phyloP scores from a whole-genome alignment of 1,139 yeast species.

The Wickerhamomyces sp. region DNA sequence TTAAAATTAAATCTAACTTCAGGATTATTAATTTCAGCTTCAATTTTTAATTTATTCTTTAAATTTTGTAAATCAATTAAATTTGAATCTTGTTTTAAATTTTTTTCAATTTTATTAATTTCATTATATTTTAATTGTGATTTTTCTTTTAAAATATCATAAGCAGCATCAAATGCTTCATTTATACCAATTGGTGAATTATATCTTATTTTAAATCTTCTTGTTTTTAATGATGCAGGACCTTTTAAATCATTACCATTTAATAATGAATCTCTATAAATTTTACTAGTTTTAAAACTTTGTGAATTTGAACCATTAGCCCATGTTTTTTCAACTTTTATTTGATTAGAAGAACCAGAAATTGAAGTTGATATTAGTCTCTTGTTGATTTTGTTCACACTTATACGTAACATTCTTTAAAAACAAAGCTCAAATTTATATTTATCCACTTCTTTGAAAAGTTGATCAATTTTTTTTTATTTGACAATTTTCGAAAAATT shows the following conservation, averaged over 20 bases:
- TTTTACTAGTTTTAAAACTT: constrained; percentile 14
- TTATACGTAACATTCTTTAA: constrained; percentile 20
- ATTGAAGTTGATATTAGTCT: constrained; percentile 17
- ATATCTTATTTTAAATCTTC: constrained; percentile 47
- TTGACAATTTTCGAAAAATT: constrained; percentile 1
- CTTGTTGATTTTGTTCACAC: constrained; percentile 11
- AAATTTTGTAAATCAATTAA: constrained; percentile 27
- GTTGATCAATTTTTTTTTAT: not conserved
- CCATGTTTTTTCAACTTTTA: constrained; percentile 10
- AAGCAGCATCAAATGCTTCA: constrained; percentile 68
- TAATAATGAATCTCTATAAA: constrained; percentile 18
- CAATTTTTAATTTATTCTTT: constrained; percentile 30
- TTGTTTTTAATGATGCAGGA: constrained; percentile 22
- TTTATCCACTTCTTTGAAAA: not conserved
- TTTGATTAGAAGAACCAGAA: not conserved
- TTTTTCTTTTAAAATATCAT: constrained; percentile 52
- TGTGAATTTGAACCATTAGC: constrained; percentile 3
- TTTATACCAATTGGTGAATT: constrained; percentile 64
- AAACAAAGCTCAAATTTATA: too few relatives aligned
- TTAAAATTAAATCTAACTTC: constrained; percentile 70
- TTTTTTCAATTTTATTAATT: constrained; percentile 11
- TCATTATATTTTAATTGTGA: constrained; percentile 24
- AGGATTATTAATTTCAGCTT: constrained; percentile 72
- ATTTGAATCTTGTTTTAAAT: constrained; percentile 8
- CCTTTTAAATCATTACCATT: constrained; percentile 21